These are phyloP conservation scores for Fomitopsis pulvina DNA, from an alignment of 768 basidiomycete genomes.

Conservation along the genomic window DNA sequence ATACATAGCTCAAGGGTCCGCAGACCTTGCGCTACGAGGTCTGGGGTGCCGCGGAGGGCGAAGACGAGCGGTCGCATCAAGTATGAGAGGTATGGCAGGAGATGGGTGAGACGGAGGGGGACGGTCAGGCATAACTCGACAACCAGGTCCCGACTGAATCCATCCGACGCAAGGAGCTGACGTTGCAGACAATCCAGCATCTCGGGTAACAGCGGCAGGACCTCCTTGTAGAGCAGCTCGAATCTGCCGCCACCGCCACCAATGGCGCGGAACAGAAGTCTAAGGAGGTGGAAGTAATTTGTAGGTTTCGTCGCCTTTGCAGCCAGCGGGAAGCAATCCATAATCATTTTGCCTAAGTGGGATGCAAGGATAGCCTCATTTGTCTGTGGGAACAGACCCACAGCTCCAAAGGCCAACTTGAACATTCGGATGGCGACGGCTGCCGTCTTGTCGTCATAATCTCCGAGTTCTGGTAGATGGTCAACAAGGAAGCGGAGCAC, in stretches of 20 bases:
- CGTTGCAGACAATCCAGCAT: constrained; percentile 94
- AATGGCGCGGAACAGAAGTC: constrained; percentile 89
- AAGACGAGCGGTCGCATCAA: constrained; percentile 95
- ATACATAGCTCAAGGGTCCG: constrained; percentile 98
- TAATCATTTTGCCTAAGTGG: constrained; percentile 87
- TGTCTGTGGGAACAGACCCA: constrained; percentile 57
- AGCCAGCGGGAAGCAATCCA: constrained; percentile 93
- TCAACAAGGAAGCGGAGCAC: constrained; percentile 82
- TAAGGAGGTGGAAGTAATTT: constrained; percentile 88
- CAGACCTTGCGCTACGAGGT: constrained; percentile 91
- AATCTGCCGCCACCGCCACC: constrained; percentile 90
- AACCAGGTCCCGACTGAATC: constrained; percentile 83
- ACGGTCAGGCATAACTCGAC: constrained; percentile 97
- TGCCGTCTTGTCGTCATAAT: constrained; percentile 75
- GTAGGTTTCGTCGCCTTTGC: constrained; percentile 87
- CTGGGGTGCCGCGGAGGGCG: constrained; percentile 79
- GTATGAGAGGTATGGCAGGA: constrained; percentile 90
- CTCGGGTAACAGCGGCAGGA: constrained; percentile 91
- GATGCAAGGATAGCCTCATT: constrained; percentile 94
- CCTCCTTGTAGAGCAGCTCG: constrained; percentile 92
- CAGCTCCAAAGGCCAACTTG: constrained; percentile 92
- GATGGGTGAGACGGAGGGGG: constrained; percentile 89
- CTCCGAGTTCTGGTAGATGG: constrained; percentile 76
- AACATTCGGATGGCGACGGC: constrained; percentile 85
- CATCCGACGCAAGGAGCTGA: constrained; percentile 80